Evolutionary conservation across 2,329 filamentous ascomycete species (phyloP), one percentile per base, ranked within the genome.

Genomic region (Diplodia sapinea): DNA sequence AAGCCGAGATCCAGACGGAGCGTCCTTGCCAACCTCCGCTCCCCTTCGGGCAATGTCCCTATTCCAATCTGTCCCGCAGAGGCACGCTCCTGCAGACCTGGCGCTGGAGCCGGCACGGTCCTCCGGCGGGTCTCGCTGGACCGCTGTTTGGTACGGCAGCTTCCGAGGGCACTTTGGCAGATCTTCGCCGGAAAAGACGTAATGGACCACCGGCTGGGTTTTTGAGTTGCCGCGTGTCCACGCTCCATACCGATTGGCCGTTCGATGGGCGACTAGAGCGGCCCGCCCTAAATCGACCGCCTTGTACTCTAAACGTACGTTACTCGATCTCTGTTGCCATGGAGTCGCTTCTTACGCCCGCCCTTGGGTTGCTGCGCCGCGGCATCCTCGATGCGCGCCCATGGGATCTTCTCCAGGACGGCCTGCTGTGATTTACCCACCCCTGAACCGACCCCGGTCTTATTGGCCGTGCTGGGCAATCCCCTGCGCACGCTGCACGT

Each of bases 221-320:
- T 67, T 56, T 57, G 57, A 50, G 23, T 61, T 63, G 66, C 66
- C 66, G 66, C 50, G 56, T 63, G 52, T 63, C 26, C n/a, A 57
- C 38, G 52, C 52, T 67, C 13, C 56, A 51, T 55, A 62, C 56
- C 66, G 57, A 66, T 66, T 66, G 64, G 64, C 54, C 52, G 40
- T 26, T 36, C 33, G 64, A 66, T 57, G 64, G 64, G 51, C 52
- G 52, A 66, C 52, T 57, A 57, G 43, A 47, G 38, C 52, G 62
- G 62, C 62, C 51, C 64, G 64, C 64, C 52, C 64, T 66, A 66
- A 66, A 57, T 50, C 64, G 51, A 31, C 26, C 52, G 64, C 51
- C 40, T 36, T 63, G 59, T 66, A 66, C 64, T 66, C 64, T 66
- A 66, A 66, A 66, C 51, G 20, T 56, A 66, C 64, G 51, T 66